phyloP scores from a whole-genome alignment of 805 yeast species.

The Vanderwaltozyma polyspora region DNA sequence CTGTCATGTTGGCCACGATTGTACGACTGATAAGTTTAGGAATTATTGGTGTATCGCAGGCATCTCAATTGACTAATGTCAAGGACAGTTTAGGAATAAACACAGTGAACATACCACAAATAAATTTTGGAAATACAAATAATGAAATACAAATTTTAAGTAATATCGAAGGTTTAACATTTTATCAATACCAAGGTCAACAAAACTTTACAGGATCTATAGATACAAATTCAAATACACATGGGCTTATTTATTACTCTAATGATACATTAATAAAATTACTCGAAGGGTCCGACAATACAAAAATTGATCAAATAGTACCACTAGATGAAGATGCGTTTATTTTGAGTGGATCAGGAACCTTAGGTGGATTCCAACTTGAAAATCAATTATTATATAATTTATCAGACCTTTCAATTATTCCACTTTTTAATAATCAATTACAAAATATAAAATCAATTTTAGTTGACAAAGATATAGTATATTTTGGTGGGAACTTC shows the following conservation, averaged over 20 bases:
- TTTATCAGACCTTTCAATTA: conserved; percentile 18
- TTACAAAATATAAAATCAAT: conserved; percentile 32
- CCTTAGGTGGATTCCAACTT: conserved; percentile 15
- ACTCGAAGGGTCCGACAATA: conserved; percentile 7
- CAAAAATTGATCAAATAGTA: conserved; percentile 14
- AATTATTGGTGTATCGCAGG: too few species aligned
- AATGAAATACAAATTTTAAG: conserved; percentile 17
- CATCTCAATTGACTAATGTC: conserved; percentile 13
- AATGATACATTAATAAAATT: conserved; percentile 18
- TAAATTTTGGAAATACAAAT: conserved; percentile 7
- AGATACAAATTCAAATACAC: conserved; percentile 4
- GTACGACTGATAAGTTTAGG: not conserved
- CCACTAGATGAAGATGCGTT: conserved; percentile 26
- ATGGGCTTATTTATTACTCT: conserved; percentile 18
- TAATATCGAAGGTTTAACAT: conserved; percentile 12
- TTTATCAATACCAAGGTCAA: conserved; percentile 23
- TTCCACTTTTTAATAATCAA: conserved; percentile 17
- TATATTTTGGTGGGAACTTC: conserved; percentile 78
- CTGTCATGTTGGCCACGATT: not conserved
- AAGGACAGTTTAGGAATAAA: conserved; percentile 8
- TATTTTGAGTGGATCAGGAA: conserved; percentile 27
- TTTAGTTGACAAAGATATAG: conserved; percentile 38
- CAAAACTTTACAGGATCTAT: conserved; percentile 20
- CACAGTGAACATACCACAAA: conserved; percentile 5
- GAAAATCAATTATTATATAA: conserved; percentile 28